Evolutionary conservation across 371 early-diverging fungal species (phyloP), one percentile per base, ranked within the genome.

Genomic region (Mucor indicus): DNA sequence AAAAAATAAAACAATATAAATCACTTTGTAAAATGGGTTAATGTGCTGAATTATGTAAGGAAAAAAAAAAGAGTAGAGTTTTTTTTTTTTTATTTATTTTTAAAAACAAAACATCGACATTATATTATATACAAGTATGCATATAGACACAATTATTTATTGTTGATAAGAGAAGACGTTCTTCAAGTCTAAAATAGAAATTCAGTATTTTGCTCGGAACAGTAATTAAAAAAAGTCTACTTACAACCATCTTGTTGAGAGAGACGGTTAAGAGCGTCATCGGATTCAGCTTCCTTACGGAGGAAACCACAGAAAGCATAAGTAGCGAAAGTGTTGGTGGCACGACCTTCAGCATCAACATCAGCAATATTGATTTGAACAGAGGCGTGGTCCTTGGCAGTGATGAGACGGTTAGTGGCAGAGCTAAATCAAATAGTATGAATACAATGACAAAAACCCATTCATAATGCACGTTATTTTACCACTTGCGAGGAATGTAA

Each of bases 281-380:
- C 96, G 50, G 91, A 78, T 83, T 98, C 95, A 50, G 90, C 91
- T 49, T 80, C 73, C 61, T 84, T 64, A 64, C 98, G 91, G 56
- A 96, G 86, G 75, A 86, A 89, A 55, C 98, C 98, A 60, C 82
- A 90, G 64, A 98, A 77, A 50, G 94, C 95, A 67, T 89, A 94
- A 75, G 92, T 87, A 72, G 83, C 77, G 85, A 66, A 84, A 64
- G 76, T 61, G 55, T 87, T 89, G 53, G 82, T 86, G 67, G 73
- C 60, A 49, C 79, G 79, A 62, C 97, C 98, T 53, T 77, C 78
- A 55, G 85, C 89, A 64, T 96, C 91, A 55, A 98, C 96, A 54
- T 93, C 90, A 48, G 79, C 94, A 60, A 98, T 77, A 91, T 92
- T 96, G 86, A 98, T 85, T 81, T 96, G 98, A 74, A 98, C 91